Conservation (phyloP, 164 flowering plant species). For the Aristolochia californica region DNA sequence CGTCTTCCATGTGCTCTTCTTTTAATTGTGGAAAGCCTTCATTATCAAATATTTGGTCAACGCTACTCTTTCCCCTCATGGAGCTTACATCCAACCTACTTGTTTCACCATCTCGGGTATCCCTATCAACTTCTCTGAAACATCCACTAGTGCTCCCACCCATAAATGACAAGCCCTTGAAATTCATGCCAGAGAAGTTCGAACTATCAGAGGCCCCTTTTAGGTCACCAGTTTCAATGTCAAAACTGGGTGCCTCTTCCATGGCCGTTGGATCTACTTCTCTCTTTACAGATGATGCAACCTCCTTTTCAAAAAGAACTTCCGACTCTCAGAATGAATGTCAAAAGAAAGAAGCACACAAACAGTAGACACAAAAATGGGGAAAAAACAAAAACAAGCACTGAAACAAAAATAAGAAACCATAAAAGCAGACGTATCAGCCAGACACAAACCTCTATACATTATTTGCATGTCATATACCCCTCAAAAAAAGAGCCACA, state of each 20-base stretch:
- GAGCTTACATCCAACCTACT: conserved; percentile 69
- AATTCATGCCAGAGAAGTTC: conserved; percentile 7
- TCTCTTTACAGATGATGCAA: conserved; percentile 22
- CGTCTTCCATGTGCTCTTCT: conserved; percentile 24
- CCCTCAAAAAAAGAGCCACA: no score
- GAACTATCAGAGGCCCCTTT: conserved; percentile 43
- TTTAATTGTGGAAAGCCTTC: conserved; percentile 21
- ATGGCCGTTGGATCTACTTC: conserved; percentile 6
- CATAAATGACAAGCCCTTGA: no score
- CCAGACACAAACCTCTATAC: no score
- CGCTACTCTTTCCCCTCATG: conserved; percentile 32
- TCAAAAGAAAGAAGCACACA: no score
- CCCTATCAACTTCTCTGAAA: conserved; percentile 38
- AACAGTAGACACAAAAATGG: not conserved
- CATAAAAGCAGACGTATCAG: not conserved
- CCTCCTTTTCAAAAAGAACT: conserved; percentile 34
- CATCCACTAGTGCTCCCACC: conserved; percentile 16
- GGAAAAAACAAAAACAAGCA: no score
- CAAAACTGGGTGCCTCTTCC: conserved; percentile 25
- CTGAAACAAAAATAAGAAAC: no score
- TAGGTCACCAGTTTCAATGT: conserved; percentile 20
- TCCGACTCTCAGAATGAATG: conserved; percentile 1
- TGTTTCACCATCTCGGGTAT: conserved; percentile 41
- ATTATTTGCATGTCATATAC: no score
- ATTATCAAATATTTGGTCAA: conserved; percentile 27